Percentiles rank a stretch among this genome's conserved stretches.
Evolutionary conservation across 169 alveolate genomes (phyloP).

Genomic region (Plasmodium gaboni): DNA sequence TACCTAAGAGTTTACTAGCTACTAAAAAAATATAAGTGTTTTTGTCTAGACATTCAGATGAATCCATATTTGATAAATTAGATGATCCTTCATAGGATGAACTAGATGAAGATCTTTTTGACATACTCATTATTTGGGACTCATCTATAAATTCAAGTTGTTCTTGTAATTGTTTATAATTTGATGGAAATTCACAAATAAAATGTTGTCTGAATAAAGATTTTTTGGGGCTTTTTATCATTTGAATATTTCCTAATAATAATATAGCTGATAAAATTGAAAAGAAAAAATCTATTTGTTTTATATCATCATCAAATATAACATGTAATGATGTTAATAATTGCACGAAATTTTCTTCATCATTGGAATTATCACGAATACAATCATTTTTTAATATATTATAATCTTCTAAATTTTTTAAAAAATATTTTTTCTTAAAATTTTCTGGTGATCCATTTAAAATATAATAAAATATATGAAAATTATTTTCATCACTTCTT

Average conservation of each 20-base stretch:
- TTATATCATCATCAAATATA: slow-evolving; percentile 62
- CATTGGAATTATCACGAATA: slow-evolving; percentile 4
- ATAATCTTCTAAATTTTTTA: slow-evolving; percentile 43
- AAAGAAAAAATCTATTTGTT: slow-evolving; percentile 54
- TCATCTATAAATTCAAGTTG: slow-evolving; percentile 4
- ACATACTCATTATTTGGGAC: background rate
- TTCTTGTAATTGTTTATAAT: slow-evolving; percentile 10
- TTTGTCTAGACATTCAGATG: background rate
- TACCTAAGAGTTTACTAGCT: slow-evolving; percentile 31
- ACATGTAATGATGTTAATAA: slow-evolving; percentile 32
- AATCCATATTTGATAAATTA: background rate
- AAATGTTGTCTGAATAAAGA: background rate
- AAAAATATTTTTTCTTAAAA: slow-evolving; percentile 51
- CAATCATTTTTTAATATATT: slow-evolving; percentile 20
- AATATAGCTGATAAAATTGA: slow-evolving; percentile 53
- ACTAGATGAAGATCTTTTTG: background rate
- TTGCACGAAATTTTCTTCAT: slow-evolving; percentile 9
- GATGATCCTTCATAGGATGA: background rate
- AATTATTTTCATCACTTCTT: slow-evolving; percentile 19
- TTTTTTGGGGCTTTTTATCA: slow-evolving; percentile 10
- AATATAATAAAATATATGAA: slow-evolving; percentile 57
- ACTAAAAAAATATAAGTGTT: slow-evolving; percentile 16
- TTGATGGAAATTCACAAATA: background rate
- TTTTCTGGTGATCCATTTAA: slow-evolving; percentile 57
- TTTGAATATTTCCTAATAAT: slow-evolving; percentile 44